Evolutionary conservation across 1,284 basidiomycete species (phyloP).

Genomic region (Marasmius sp.): DNA sequence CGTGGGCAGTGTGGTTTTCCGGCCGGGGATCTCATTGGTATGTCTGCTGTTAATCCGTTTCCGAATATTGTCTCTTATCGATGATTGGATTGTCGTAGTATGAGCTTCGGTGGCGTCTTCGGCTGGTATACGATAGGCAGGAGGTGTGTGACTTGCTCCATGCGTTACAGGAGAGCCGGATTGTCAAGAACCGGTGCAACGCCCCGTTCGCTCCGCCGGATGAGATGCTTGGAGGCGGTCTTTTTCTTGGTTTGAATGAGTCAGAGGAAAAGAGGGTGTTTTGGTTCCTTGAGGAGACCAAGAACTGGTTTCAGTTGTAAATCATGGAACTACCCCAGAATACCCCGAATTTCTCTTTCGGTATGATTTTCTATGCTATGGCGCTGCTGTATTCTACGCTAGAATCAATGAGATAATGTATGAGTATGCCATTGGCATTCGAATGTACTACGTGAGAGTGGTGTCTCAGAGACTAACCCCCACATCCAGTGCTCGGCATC

Average conservation of each 20-base stretch:
- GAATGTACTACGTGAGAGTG: no score
- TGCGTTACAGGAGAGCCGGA: conserved; percentile 51
- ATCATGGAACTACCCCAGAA: not conserved
- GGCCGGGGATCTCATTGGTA: conserved; percentile 77
- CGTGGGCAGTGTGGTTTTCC: conserved; percentile 60
- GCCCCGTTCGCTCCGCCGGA: not conserved
- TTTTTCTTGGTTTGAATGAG: not conserved
- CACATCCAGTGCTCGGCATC: no score
- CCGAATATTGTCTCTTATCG: not conserved
- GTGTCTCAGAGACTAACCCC: no score
- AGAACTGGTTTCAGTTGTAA: not conserved
- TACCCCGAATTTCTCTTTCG: no score
- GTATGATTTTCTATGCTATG: no score
- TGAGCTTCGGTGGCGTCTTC: conserved; percentile 67
- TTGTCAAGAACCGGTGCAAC: conserved; percentile 37
- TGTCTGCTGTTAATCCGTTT: conserved; percentile 19
- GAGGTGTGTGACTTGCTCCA: conserved; percentile 69
- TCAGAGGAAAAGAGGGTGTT: conserved; percentile 13
- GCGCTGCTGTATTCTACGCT: no score
- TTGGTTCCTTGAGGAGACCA: conserved; percentile 33
- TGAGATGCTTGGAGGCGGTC: not conserved
- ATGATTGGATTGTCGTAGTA: conserved; percentile 38
- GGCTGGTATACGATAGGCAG: conserved; percentile 70
- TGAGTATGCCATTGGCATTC: no score
- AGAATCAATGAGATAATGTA: no score